Conservation (phyloP, 1,139 yeast genomes). For the Trichomonascaceae sp. region DNA sequence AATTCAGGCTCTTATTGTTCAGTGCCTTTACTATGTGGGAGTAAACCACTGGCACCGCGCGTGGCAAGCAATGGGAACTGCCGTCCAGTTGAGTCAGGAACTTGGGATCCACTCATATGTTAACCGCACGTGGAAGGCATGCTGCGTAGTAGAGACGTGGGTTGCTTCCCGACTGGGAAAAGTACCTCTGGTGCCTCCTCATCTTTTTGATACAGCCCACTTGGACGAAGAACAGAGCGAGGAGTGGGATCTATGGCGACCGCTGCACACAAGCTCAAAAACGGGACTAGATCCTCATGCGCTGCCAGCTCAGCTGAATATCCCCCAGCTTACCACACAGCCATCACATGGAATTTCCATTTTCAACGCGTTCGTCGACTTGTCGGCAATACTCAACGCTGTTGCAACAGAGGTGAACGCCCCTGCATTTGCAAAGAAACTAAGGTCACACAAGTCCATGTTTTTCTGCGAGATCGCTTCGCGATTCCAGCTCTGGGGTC, state of each 20-base stretch:
- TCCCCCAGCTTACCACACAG: constrained; percentile 4
- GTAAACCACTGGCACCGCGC: constrained; percentile 10
- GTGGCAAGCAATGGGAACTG: constrained; percentile 10
- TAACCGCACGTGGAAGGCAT: constrained; percentile 12
- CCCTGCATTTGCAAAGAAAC: constrained; percentile 6
- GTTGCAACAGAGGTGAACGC: constrained; percentile 7
- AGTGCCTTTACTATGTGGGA: constrained; percentile 6
- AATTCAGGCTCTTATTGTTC: constrained; percentile 9
- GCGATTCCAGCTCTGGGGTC: constrained; percentile 7
- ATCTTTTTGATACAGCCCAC: constrained; percentile 7
- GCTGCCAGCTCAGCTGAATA: too few relatives aligned
- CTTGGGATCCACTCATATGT: constrained; percentile 6
- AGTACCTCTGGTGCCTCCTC: constrained; percentile 8
- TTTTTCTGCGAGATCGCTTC: constrained; percentile 7
- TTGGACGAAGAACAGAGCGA: constrained; percentile 10
- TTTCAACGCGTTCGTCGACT: constrained; percentile 9
- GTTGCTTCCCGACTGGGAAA: constrained; percentile 11
- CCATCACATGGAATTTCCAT: constrained; percentile 9
- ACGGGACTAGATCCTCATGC: too few relatives aligned
- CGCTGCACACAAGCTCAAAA: constrained; percentile 2
- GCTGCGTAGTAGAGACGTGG: constrained; percentile 12
- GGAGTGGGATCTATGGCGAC: constrained; percentile 12
- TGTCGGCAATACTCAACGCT: constrained; percentile 7
- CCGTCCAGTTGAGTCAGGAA: constrained; percentile 9
- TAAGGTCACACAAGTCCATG: constrained; percentile 8